Evolutionary conservation across 768 basidiomycete genomes (phyloP), one percentile per base, ranked within the genome.

Genomic region (Phylloporus sp.): DNA sequence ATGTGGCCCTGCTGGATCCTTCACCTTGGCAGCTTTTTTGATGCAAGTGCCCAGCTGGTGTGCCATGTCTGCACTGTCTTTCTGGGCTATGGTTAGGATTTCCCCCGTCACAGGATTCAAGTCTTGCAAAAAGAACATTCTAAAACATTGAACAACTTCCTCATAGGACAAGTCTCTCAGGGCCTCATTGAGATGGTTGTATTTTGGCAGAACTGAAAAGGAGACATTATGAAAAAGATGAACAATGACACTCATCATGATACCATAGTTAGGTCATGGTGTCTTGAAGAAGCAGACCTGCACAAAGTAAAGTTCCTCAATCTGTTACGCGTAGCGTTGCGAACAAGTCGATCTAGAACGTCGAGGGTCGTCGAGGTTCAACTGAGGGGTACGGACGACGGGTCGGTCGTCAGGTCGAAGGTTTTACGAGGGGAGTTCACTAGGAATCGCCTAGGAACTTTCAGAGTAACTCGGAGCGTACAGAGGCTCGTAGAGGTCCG

Each of bases 121-220:
- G 27, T 50, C 49, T 14, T 46, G 49, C 26, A 50, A 21, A 44
- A 50, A 50, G 23, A 50, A 42, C 11, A 42, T 36, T 11, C 49
- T 21, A 3, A 50, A 50, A 1, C 40, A 18, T 6, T 50, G 44
- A 15, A 46, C 42, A 9, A 50, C 24, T 0, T 40, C 49, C 20
- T 50, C 21, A 10, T 40, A 42, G 1, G 23, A 41, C 5, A 50
- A 15, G 26, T 50, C 49, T 28, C n/a, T 42, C 10, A 50, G 13
- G 2, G 49, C 44, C 15, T 42, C 24, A 0, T 13, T 13, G 2
- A 50, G 49, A 28, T 46, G 34, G 8, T 24, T 1, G 5, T 50
- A 21, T 36, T 50, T 46, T 1, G 44, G 10, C 17, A 36, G 35
- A 28, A 46, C 10, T 2, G 13, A 3, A 20, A 50, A 50, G 20